These are phyloP conservation scores for Debaryomyces maramus DNA, from an alignment of 805 yeast species.

Conservation along the genomic window DNA sequence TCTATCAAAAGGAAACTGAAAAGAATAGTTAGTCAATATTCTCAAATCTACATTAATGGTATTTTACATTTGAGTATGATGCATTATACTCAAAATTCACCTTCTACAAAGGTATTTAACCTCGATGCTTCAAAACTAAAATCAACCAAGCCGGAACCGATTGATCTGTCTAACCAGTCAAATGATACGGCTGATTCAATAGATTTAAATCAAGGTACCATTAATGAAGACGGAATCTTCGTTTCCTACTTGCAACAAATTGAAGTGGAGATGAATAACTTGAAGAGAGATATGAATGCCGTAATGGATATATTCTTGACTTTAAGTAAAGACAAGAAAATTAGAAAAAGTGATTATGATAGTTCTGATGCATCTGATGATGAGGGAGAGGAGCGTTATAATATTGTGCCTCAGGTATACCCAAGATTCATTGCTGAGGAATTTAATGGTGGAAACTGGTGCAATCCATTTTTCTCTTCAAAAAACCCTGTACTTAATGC, in stretches of 20 bases:
- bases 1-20: conserved; percentile 51
- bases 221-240: conserved; percentile 9
- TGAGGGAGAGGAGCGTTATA: conserved; percentile 34
- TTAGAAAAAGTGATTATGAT: conserved; percentile 35
- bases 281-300: conserved; percentile 32
- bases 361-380: conserved; percentile 38
- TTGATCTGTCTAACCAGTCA: background rate
- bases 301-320: conserved; percentile 30
- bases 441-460: conserved; percentile 80
- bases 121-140: conserved; percentile 30
- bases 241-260: conserved; percentile 37
- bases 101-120: conserved; percentile 29
- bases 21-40: conserved; percentile 52
- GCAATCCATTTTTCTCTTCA: conserved; percentile 59
- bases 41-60: conserved; percentile 67
- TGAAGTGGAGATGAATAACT: conserved; percentile 36
- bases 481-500: conserved; percentile 36
- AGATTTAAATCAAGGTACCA: no score
- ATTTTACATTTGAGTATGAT: conserved; percentile 53
- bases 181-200: background rate
- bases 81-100: conserved; percentile 26
- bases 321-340: conserved; percentile 33
- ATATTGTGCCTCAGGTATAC: conserved; percentile 59
- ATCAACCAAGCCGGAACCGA: background rate
- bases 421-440: conserved; percentile 67